Evolutionary conservation across 768 basidiomycete species (phyloP), one percentile per base, ranked within the genome.

Genomic region (Mycena albidolilacea): DNA sequence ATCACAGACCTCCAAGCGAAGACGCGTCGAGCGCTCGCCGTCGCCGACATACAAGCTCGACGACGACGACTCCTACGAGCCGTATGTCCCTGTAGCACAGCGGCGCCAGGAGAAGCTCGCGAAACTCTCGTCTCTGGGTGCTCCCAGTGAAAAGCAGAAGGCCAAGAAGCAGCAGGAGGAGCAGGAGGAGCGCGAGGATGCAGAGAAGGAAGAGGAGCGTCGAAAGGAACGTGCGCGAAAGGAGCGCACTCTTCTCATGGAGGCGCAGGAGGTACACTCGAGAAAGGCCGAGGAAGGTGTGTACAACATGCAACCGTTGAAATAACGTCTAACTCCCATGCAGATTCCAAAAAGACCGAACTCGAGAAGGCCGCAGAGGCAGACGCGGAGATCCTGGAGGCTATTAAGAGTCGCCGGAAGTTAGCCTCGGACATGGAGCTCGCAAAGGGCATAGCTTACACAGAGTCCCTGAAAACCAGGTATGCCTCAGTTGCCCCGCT

Each of bases 241-340:
- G 81, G 96, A 97, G 83, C 85, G 96, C 77, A 98, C 97, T 0
- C 83, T 99, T 60, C 84, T 99, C 62, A 81, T 96, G 78, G 97
- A 98, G 80, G 98, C 98, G 1, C 96, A 98, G 82, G 97, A 99
- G 79, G 97, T 99, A 41, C 96, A 97, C 78, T 87, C 88, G 35
- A 87, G 87, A 81, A 95, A 93, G 82, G 95, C 93, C 5, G 88
- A 86, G 66, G 95, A 97, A 85, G 94, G 96, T 95, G 66, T 58
- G 84, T 79, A 17, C 41, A 35, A 61, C 1, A 21, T 60, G 8
- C n/a, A 38, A 14, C 39, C 46, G 37, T 57, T 52, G 44, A 59
- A 60, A 10, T 54, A 52, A 37, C 38, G 57, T 23, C 4, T 54
- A 68, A 77, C 61, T 69, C 54, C 21, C 60, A 39, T 57, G 7